Evolutionary conservation across 140 eudicot species (phyloP), one percentile per base, ranked within the genome.

Genomic region (Flaveria floridana): DNA sequence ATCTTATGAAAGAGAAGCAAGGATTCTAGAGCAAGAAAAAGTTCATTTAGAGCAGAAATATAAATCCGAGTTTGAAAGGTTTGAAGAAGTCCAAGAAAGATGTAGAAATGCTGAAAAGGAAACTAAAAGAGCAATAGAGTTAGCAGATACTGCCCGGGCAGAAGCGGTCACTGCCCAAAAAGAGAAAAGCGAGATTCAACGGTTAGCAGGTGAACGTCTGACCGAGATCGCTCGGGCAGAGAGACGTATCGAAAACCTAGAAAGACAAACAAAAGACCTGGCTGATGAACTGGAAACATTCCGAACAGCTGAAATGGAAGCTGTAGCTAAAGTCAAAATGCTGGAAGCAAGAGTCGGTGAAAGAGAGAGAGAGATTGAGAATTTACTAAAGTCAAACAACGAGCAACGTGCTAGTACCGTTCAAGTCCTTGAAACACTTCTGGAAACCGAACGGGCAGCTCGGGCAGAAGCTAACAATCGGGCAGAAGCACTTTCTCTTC

Each of bases 401-500:
- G 96, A 87, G 76, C 97, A 95, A 76, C 80, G 97, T 55, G 91
- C 89, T 37, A 86, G 70, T 39, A 88, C 96, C 0, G 97, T 95
- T 69, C 88, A 87, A 64, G 95, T 85, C 28, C 97, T 95, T 0
- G 96, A 91, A 81, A 42, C 78, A 30, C 85, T 95, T n/a, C 64
- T 95, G 71, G 92, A 87, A 66, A 88, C 87, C 2, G 99, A 95
- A 48, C 92, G 99, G 51, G 84, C 81, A 62, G 97, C 99, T 34
- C 95, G 89, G 71, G 85, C 89, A 23, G 97, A 95, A 69, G 97
- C 99, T 10, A 95, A 82, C 65, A 86, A 85, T 67, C 79, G 97
- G 76, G 99, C 99, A 1, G 99, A 95, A 71, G 88, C 92, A 41
- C 91, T 95, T 8, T 95, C 99, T 15, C 85, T 87, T 76, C 86